phyloP scores from a whole-genome alignment of 331 rosid species.

The Stylosanthes scabra region DNA sequence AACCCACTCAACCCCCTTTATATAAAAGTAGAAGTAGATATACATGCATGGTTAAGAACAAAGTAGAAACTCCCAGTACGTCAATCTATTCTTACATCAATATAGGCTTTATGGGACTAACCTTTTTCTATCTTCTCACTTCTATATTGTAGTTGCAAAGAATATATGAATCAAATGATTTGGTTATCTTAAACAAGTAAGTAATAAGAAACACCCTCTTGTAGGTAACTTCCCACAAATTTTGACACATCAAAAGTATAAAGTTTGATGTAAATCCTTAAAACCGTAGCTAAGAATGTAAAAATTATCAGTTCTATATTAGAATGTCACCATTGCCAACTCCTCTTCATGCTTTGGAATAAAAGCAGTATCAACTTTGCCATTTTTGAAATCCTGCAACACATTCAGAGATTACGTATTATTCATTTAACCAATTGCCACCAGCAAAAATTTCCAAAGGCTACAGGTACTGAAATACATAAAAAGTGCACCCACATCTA shows the following conservation, averaged over 20 bases:
- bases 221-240: background rate
- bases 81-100: background rate
- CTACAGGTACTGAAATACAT: slow-evolving; percentile 15
- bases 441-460: slow-evolving; percentile 32
- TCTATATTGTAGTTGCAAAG: background rate
- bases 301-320: slow-evolving; percentile 6
- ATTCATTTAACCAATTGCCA: slow-evolving; percentile 19
- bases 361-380: slow-evolving; percentile 95
- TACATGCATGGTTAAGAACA: background rate
- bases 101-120: background rate
- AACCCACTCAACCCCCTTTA: too few species aligned
- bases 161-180: background rate
- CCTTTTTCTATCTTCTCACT: background rate
- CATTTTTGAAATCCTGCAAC: slow-evolving; percentile 82
- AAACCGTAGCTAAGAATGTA: background rate
- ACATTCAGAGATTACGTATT: slow-evolving; percentile 8
- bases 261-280: background rate
- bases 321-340: slow-evolving; percentile 67
- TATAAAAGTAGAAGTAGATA: background rate
- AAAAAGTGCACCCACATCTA: slow-evolving; percentile 61
- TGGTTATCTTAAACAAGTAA: background rate
- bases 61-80: background rate
- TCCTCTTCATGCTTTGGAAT: slow-evolving; percentile 95
- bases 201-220: background rate
- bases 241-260: background rate